Percentiles rank a stretch among this genome's conserved stretches.
phyloP scores from a whole-genome alignment of 2,329 filamentous ascomycete species.

The Hypoxylon sp. region DNA sequence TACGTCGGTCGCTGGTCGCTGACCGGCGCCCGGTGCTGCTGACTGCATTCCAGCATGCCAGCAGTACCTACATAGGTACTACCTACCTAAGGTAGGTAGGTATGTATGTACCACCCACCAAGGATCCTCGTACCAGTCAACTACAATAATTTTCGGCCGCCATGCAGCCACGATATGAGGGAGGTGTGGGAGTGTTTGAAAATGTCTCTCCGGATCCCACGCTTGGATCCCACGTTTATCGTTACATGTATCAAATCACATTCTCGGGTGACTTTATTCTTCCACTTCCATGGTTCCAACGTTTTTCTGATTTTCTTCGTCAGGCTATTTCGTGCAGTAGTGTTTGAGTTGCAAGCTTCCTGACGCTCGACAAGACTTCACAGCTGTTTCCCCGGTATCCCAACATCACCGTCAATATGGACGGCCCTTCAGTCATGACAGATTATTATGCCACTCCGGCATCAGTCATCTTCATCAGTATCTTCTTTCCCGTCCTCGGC shows the following conservation, averaged over 20 bases:
- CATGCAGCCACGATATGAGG: too few relatives aligned
- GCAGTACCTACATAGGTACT: too few relatives aligned
- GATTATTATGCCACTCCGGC: neutral
- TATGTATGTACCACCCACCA: neutral
- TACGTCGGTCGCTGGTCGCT: constrained; percentile 1
- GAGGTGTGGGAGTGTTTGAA: neutral
- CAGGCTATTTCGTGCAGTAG: neutral
- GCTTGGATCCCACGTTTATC: too few relatives aligned
- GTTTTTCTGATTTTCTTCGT: neutral
- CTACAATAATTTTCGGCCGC: too few relatives aligned
- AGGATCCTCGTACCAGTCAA: neutral
- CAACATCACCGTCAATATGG: neutral
- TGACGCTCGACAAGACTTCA: neutral
- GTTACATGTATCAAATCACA: neutral
- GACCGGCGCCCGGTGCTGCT: constrained; percentile 1
- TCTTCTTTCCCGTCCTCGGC: neutral
- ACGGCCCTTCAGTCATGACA: neutral
- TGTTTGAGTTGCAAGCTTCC: neutral
- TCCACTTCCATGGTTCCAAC: neutral
- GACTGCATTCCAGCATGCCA: too few relatives aligned
- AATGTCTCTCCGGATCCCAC: neutral
- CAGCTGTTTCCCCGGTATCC: neutral
- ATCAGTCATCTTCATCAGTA: neutral
- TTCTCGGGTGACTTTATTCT: neutral
- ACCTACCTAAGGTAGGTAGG: too few relatives aligned